These are phyloP conservation scores for Boletus vinaceobasis DNA, from an alignment of 768 basidiomycete species.

Conservation along the genomic window DNA sequence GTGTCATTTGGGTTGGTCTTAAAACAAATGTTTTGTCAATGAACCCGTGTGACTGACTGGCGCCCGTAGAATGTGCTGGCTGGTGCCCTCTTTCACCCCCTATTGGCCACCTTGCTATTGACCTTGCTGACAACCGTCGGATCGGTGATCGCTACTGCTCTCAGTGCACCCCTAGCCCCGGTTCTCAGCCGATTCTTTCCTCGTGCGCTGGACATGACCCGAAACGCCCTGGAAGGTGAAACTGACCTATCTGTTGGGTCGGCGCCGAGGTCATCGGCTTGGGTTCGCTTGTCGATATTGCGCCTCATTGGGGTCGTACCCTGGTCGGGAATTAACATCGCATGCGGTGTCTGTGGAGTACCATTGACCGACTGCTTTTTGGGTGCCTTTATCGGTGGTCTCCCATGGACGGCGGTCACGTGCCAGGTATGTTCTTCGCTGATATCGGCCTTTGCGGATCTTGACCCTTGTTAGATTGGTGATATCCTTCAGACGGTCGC, in stretches of 20 bases:
- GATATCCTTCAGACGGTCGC: constrained; percentile 85
- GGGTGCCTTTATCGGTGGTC: constrained; percentile 77
- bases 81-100: constrained; percentile 81
- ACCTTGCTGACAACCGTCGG: constrained; percentile 85
- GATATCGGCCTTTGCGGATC: constrained; percentile 13
- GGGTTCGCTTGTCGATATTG: constrained; percentile 86
- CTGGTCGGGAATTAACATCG: constrained; percentile 97
- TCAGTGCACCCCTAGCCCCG: constrained; percentile 82
- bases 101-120: constrained; percentile 76
- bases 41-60: constrained; percentile 16
- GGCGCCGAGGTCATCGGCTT: constrained; percentile 43
- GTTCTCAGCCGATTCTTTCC: constrained; percentile 80
- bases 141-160: constrained; percentile 74
- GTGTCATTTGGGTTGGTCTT: constrained; percentile 77
- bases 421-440: constrained; percentile 60
- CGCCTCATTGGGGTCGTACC: constrained; percentile 91
- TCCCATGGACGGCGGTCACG: constrained; percentile 91
- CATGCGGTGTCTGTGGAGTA: constrained; percentile 89
- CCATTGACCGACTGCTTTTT: constrained; percentile 69
- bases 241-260: constrained; percentile 41
- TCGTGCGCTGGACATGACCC: constrained; percentile 79
- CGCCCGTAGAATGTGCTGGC: constrained; percentile 78
- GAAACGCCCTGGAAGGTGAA: constrained; percentile 72
- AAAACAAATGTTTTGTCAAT: not conserved
- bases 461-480: constrained; percentile 55